Conservation (phyloP, 495 filamentous ascomycete genomes). For the Podospora didyma region DNA sequence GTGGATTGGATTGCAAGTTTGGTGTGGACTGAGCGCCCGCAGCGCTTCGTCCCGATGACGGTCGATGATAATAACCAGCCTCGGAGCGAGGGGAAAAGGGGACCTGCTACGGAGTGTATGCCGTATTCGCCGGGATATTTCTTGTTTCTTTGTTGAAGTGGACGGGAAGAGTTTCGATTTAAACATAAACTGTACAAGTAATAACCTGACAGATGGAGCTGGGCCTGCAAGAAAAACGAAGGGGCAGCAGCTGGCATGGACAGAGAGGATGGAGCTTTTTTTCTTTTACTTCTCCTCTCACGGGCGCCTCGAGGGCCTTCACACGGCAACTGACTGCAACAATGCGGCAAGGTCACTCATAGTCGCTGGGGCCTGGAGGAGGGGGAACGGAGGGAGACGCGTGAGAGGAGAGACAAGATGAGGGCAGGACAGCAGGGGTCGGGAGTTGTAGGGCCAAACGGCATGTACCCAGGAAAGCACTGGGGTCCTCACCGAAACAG, state of each 20-base stretch:
- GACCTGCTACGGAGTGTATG: not conserved
- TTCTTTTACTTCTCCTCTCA: too few species aligned
- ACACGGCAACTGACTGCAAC: too few species aligned
- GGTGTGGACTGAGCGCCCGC: too few species aligned
- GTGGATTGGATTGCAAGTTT: too few species aligned
- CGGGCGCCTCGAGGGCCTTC: too few species aligned
- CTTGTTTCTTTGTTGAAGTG: not conserved
- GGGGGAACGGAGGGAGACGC: not conserved
- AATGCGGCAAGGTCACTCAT: too few species aligned
- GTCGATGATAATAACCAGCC: too few species aligned
- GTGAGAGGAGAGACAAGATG: not conserved
- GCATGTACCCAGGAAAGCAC: not conserved
- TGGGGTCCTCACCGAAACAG: not conserved
- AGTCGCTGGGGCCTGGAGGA: not conserved
- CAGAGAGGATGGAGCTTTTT: too few species aligned
- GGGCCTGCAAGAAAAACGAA: too few species aligned
- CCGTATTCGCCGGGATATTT: not conserved
- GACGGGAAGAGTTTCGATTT: not conserved
- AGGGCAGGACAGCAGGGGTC: not conserved
- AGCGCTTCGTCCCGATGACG: not conserved
- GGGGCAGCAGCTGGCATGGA: too few species aligned
- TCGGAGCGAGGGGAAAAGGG: too few species aligned
- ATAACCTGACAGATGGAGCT: too few species aligned
- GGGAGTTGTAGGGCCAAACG: not conserved
- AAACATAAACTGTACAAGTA: not conserved